Base-by-base conservation (phyloP, 805 yeast genomes). In the Pichia exigua region DNA sequence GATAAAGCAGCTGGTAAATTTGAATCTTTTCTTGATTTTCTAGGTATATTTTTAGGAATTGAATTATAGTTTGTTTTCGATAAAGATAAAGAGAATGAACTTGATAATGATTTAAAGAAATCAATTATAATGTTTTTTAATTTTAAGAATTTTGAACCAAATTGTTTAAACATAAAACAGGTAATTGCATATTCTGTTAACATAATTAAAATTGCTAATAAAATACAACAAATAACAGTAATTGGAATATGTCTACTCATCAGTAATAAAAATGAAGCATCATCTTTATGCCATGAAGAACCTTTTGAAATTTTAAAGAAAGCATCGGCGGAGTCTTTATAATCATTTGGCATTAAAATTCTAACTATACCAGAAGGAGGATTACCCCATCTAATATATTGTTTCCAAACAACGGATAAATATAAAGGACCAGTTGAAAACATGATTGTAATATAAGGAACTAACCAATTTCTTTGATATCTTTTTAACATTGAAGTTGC, bases 401-500 rank as follows among this genome's bases (percentile, higher is more conserved):
- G 87, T 68, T 87, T 87, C 90, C 95, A 86, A 59, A 91, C 76
- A 38, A 87, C 90, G 21, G 94, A 84, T 44, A 91, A 73, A 63
- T 87, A 90, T 51, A 91, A 70, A 0, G 97, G 97, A 13, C 97
- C 97, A 0, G 97, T 91, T 13, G 95, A 83, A 62, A 81, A 85
- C 96, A 91, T 88, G 65, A 91, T 89, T 35, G 97, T 89, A 55
- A 90, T 72, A 70, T 91, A 91, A 15, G 97, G 96, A 18, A 88
- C 81, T 39, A 85, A 68, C 86, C 95, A 89, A 67, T 87, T 85
- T 58, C 77, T 74, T 62, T 88, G 81, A 63, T 79, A 84, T 48
- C 68, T 73, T 55, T 81, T 68, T 54, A 91, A 73, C 45, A 77
- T 77, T 55, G 83, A 85, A 54, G 88, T 76, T 18, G 77, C 85